Evolutionary conservation across 208 protist genomes (phyloP), one percentile per base, ranked within the genome.

Genomic region (Tritrichomonas foetus): DNA sequence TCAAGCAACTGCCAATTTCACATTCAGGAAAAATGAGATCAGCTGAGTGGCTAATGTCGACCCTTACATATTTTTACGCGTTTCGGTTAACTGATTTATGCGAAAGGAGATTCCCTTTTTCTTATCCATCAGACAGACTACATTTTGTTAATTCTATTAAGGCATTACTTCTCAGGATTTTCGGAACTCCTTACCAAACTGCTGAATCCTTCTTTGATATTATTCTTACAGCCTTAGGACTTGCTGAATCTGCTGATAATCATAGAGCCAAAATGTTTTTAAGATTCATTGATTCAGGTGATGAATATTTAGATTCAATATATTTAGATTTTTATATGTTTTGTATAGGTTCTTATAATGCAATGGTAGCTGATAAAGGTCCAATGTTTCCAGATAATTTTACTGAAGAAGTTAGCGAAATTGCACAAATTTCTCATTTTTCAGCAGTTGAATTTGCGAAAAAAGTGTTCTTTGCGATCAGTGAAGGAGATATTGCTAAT

Each of bases 241-340:
- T 47, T 8, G 16, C 27, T 53, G 36, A 11, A n/a, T n/a, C 3
- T 13, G 20, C 0, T 25, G 69, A n/a, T 20, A 84, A 84, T 44
- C 27, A 20, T 33, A 11, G 74, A 11, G 20, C 9, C 11, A 84
- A 13, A 33, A 11, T 84, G 3, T 84, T 84, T n/a, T 44, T 84
- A n/a, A 33, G n/a, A 30, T 84, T 84, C 44, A 84, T 84, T 14
- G 44, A 84, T 30, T 11, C 41, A n/a, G n/a, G 36, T 3, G 41
- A 33, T 53, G 25, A 11, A 53, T 84, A 84, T 53, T 33, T 33
- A n/a, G 74, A 84, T 53, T 20, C 74, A n/a, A 44, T 84, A 53
- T 53, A 53, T 84, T n/a, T 84, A 39, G 74, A 84, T 84, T 84
- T 84, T 30, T 84, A 84, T 44, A 53, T 36, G 22, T 84, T 84